phyloP scores from a whole-genome alignment of 805 yeast genomes.

The Yamadazyma takamatsuzukensis region DNA sequence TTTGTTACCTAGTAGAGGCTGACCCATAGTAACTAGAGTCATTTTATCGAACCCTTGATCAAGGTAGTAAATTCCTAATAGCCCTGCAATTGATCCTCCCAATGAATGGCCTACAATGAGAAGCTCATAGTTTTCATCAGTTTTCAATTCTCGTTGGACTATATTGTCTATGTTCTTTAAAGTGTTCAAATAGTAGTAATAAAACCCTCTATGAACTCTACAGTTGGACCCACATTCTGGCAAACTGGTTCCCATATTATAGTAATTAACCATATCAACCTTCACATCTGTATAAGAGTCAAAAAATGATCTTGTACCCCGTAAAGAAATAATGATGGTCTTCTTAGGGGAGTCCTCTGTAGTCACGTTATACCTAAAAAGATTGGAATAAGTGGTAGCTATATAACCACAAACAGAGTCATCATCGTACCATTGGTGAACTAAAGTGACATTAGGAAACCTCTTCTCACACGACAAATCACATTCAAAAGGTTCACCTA shows the following conservation, averaged over 20 bases:
- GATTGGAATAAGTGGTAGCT: constrained; percentile 25
- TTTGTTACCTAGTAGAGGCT: constrained; percentile 40
- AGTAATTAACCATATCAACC: constrained; percentile 30
- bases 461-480: constrained; percentile 28
- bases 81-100: constrained; percentile 40
- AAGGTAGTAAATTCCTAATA: constrained; percentile 33
- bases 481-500: constrained; percentile 38
- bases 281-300: constrained; percentile 39
- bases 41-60: constrained; percentile 30
- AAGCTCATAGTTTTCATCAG: constrained; percentile 18
- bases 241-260: constrained; percentile 17
- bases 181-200: constrained; percentile 25
- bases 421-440: constrained; percentile 39
- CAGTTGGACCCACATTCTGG: constrained; percentile 31
- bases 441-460: constrained; percentile 35
- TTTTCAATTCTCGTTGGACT: constrained; percentile 18
- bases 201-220: constrained; percentile 37
- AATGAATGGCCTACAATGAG: constrained; percentile 31
- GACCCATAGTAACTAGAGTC: constrained; percentile 41
- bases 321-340: constrained; percentile 31
- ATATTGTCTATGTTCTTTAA: constrained; percentile 21
- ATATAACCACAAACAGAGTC: constrained; percentile 39
- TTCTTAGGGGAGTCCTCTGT: constrained; percentile 14
- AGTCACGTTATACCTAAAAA: constrained; percentile 17
- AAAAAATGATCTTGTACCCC: constrained; percentile 42